phyloP scores from a whole-genome alignment of 805 yeast genomes.

The Ogataea ganodermae region DNA sequence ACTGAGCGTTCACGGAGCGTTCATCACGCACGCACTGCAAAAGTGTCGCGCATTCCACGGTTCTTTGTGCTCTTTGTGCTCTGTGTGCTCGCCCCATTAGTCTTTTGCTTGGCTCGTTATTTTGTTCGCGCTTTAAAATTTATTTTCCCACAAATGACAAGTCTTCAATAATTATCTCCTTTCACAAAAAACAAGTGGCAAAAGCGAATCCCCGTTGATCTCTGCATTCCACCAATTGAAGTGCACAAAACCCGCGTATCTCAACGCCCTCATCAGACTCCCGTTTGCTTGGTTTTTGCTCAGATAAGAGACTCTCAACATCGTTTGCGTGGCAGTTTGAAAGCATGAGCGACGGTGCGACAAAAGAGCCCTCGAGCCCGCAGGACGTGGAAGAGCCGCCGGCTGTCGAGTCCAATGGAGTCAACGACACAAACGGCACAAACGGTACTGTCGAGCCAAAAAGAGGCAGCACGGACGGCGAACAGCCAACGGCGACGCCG shows the following conservation, averaged over 20 bases:
- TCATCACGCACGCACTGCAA: no score
- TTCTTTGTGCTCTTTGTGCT: no score
- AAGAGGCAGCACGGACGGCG: no score
- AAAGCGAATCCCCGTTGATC: background rate
- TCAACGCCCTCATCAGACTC: background rate
- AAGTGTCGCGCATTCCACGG: no score
- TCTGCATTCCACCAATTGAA: background rate
- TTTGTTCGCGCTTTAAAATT: background rate
- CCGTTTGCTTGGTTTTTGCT: background rate
- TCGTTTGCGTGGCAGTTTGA: conserved; percentile 4
- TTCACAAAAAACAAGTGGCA: background rate
- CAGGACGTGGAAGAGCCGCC: background rate
- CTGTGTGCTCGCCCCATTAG: no score
- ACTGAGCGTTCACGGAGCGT: no score
- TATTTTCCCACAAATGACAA: background rate
- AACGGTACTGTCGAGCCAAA: background rate
- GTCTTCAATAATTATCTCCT: conserved; percentile 1
- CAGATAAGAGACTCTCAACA: background rate
- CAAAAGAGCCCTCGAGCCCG: conserved; percentile 2
- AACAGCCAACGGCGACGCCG: background rate
- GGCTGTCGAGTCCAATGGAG: background rate
- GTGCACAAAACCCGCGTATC: background rate
- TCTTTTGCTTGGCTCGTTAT: background rate
- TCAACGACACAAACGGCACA: background rate
- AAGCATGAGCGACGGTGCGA: conserved; percentile 2